These are phyloP conservation scores for Raphidocelis subcapitata DNA, from an alignment of 139 green algal genomes.

Conservation along the genomic window DNA sequence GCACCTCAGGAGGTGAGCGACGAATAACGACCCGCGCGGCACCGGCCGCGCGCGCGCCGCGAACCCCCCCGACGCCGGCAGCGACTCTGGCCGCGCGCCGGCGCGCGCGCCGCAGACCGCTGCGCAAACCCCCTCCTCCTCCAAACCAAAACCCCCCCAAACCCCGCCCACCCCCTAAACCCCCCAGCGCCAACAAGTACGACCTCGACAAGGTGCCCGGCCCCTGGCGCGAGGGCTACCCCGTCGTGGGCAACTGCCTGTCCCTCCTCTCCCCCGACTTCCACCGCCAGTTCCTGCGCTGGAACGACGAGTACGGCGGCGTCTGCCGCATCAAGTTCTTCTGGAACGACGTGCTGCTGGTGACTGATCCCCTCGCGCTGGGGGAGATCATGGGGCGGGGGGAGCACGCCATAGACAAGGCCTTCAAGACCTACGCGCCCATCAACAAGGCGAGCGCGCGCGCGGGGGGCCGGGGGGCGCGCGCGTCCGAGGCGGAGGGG, in stretches of 20 bases:
- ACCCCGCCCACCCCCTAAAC: neutral
- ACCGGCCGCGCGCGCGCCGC: too few species aligned
- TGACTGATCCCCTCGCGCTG: constrained; percentile 43
- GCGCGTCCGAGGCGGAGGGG: too few species aligned
- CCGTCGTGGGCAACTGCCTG: constrained; percentile 50
- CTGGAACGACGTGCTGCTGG: constrained; percentile 40
- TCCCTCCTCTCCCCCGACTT: constrained; percentile 43
- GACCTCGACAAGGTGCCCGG: constrained; percentile 45
- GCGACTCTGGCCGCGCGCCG: too few species aligned
- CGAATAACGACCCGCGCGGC: too few species aligned
- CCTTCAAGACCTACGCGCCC: constrained; percentile 24
- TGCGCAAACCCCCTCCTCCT: too few species aligned
- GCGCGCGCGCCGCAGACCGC: too few species aligned
- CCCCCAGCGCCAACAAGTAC: constrained; percentile 7
- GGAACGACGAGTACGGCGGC: constrained; percentile 43
- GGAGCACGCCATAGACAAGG: constrained; percentile 46
- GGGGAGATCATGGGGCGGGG: constrained; percentile 43
- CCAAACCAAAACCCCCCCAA: too few species aligned
- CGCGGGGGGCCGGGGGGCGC: too few species aligned
- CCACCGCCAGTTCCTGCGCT: constrained; percentile 43
- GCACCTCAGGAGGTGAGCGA: too few species aligned
- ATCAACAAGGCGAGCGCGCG: constrained; percentile 35
- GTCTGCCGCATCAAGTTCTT: constrained; percentile 33
- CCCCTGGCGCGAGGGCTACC: constrained; percentile 35
- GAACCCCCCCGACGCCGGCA: too few species aligned